Percentiles rank a stretch among this genome's conserved stretches.
Evolutionary conservation across 1,284 basidiomycete species (phyloP).

Genomic region (Hemileia vastatrix): DNA sequence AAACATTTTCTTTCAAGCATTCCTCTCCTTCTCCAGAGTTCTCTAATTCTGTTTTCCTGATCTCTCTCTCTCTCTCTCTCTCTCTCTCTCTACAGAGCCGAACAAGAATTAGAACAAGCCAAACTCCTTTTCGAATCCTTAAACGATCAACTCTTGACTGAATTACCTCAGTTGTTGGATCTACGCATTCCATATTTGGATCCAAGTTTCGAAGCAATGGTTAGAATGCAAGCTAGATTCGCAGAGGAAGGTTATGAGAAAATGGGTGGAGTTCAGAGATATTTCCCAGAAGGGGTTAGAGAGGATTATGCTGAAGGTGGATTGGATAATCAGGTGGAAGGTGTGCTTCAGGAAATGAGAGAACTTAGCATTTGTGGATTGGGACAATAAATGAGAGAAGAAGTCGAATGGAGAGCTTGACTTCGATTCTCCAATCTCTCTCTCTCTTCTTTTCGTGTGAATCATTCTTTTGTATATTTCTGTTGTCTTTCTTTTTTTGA

Average conservation of each 20-base stretch:
- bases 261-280: slow-evolving; percentile 89
- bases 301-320: slow-evolving; percentile 96
- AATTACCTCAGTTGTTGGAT: slow-evolving; percentile 85
- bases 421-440: too few relatives aligned
- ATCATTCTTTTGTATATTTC: too few relatives aligned
- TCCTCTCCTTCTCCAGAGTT: too few relatives aligned
- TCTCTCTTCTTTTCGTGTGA: too few relatives aligned
- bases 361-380: slow-evolving; percentile 66
- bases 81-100: slow-evolving; percentile 53
- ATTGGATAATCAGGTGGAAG: slow-evolving; percentile 89
- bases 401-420: too few relatives aligned
- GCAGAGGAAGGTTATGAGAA: slow-evolving; percentile 98
- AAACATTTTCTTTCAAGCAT: not conserved
- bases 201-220: slow-evolving; percentile 96
- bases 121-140: slow-evolving; percentile 86
- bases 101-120: slow-evolving; percentile 87
- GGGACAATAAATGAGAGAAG: not conserved
- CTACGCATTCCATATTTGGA: slow-evolving; percentile 95
- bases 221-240: slow-evolving; percentile 86
- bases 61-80: not conserved
- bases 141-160: slow-evolving; percentile 80
- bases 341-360: slow-evolving; percentile 88
- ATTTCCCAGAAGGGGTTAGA: slow-evolving; percentile 77
- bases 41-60: not conserved
- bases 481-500: too few relatives aligned